These are phyloP conservation scores for Fusarium bactridioides DNA, from an alignment of 2,329 filamentous ascomycete genomes.

Conservation along the genomic window DNA sequence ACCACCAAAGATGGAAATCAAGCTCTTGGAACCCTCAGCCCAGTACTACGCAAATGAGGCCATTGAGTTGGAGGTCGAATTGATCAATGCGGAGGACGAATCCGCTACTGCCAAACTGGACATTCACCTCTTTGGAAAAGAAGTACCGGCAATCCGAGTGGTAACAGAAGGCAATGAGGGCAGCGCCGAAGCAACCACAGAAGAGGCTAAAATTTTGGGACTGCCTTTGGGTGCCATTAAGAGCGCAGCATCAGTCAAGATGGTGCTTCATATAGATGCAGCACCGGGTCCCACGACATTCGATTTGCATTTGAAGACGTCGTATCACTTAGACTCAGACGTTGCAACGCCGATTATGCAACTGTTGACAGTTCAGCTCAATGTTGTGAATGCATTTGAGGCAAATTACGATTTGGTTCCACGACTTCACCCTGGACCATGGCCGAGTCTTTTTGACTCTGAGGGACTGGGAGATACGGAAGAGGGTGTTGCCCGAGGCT, in stretches of 20 bases:
- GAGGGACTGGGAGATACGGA: slow-evolving; percentile 54
- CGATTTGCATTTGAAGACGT: slow-evolving; percentile 74
- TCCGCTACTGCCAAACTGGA: slow-evolving; percentile 77
- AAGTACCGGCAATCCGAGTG: slow-evolving; percentile 57
- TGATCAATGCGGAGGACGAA: slow-evolving; percentile 85
- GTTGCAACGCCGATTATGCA: slow-evolving; percentile 83
- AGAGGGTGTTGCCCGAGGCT: slow-evolving; percentile 58
- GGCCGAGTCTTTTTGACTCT: slow-evolving; percentile 86
- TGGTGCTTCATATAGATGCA: slow-evolving; percentile 60
- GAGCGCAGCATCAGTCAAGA: slow-evolving; percentile 52
- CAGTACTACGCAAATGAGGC: slow-evolving; percentile 88
- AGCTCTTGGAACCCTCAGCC: slow-evolving; percentile 65
- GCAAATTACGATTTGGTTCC: slow-evolving; percentile 89
- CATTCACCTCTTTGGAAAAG: slow-evolving; percentile 69
- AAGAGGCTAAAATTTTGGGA: slow-evolving; percentile 54
- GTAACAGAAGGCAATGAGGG: slow-evolving; percentile 47
- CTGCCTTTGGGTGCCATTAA: slow-evolving; percentile 58
- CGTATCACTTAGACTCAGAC: slow-evolving; percentile 83
- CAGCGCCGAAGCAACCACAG: slow-evolving; percentile 46
- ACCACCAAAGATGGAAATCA: slow-evolving; percentile 88
- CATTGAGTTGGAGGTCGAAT: slow-evolving; percentile 71
- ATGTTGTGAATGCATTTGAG: slow-evolving; percentile 85
- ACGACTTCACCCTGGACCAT: slow-evolving; percentile 76
- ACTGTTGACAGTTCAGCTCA: slow-evolving; percentile 71
- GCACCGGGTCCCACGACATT: slow-evolving; percentile 62